Evolutionary conservation across 2,329 filamentous ascomycete genomes (phyloP).

Genomic region (Penicillium paneum): DNA sequence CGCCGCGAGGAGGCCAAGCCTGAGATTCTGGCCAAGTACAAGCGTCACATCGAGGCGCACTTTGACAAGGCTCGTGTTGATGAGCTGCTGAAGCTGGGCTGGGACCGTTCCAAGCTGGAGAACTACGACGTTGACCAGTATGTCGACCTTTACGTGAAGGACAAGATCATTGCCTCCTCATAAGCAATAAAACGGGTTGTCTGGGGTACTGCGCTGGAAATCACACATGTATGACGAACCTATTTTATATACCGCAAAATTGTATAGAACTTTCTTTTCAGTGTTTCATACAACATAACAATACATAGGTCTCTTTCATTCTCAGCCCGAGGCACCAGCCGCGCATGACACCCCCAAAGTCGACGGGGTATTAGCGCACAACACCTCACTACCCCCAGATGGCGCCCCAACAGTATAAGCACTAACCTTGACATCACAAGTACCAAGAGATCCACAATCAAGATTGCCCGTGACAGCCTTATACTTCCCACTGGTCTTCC

Average conservation of each 20-base stretch:
- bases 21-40: conserved; percentile 92
- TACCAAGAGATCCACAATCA: conserved; percentile 39
- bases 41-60: conserved; percentile 84
- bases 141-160: conserved; percentile 76
- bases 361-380: conserved; percentile 36
- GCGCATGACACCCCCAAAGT: conserved; percentile 33
- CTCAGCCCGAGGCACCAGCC: conserved; percentile 35
- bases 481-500: conserved; percentile 40
- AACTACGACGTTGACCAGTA: conserved; percentile 85
- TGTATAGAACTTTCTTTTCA: conserved; percentile 10
- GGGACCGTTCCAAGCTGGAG: conserved; percentile 72
- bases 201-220: background rate
- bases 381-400: conserved; percentile 31
- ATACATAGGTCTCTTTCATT: background rate
- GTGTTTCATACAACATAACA: background rate
- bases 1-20: conserved; percentile 96
- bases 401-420: conserved; percentile 36
- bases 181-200: conserved; percentile 8
- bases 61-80: conserved; percentile 73
- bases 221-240: conserved; percentile 15
- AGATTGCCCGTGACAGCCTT: conserved; percentile 37
- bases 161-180: conserved; percentile 39
- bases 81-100: conserved; percentile 75
- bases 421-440: conserved; percentile 37
- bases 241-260: conserved; percentile 17